Evolutionary conservation across 306 rosid genomes (phyloP), one percentile per base, ranked within the genome.

Genomic region (Vigna trinervia): DNA sequence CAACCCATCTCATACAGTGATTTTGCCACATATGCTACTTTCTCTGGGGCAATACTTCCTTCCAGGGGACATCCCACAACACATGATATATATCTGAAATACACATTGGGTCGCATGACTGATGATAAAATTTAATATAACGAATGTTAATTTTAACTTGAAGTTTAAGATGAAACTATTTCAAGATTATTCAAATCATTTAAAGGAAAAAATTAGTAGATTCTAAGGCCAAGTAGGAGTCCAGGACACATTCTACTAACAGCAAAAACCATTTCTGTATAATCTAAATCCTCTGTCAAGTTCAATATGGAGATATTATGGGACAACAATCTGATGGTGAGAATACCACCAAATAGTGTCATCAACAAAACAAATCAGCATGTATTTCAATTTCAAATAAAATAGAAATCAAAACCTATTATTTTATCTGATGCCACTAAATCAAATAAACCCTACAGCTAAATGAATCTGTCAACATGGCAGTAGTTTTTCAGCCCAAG

Each of bases 61-160:
- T 94, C 98, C 41, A 89, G 71, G 38, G 97, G 97, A 79, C 97
- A 94, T 76, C 97, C 97, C 84, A 92, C 98, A 74, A 90, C 96
- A 74, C 98, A 94, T 19, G 96, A 94, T 83, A 92, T 80, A 61
- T 94, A 94, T 80, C 98, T 94, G 80, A 53, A 77, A 45, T 64
- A 76, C 51, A 32, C 22, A 77, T 26, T 69, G 1, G 12, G 56
- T 64, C 38, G 58, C 78, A 50, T 9, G 75, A 80, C 10, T 41
- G 43, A 69, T 73, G 52, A 69, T 58, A 77, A 53, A 52, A 60
- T 58, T 13, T 54, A 20, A 80, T 38, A 34, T 20, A 12, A 69
- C 39, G 71, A 67, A 45, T 62, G 70, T 62, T 68, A 80, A 77
- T 52, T 59, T 69, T 56, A 58, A 34, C 71, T 43, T 61, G 38